Evolutionary conservation across 148 eudicot species (phyloP), one percentile per base, ranked within the genome.

Genomic region (Persicaria maculosa): DNA sequence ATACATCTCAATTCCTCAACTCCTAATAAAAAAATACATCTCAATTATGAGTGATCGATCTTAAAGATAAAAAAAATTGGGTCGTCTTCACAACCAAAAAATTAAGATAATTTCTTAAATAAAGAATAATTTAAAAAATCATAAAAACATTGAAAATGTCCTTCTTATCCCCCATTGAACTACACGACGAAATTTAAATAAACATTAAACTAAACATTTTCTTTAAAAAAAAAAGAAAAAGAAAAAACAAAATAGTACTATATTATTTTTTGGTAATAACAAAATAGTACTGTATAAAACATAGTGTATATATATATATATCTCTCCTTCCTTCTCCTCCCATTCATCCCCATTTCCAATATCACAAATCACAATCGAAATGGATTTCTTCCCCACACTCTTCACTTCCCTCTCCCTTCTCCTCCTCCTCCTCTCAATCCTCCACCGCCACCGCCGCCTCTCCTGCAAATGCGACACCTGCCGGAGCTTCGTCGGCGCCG

Each of bases 381-480:
- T 62, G 68, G 68, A 62, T 11, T 62, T 62, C 36, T 17, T 25
- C 68, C 44, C 54, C 79, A 69, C 31, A 10, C 72, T 69, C 50
- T 47, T 48, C 43, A 46, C 36, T 12, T 57, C 47, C 61, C 68
- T 50, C 50, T 7, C 75, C 74, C 47, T 25, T 5, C 4, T 78
- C 7, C 67, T 76, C 67, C 50, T 55, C 8, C 48, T 83, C 46
- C 14, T 80, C 40, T 65, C 68, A 50, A 61, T 77, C 76, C 48
- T 68, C 40, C 0, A 68, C 14, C 55, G 72, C 59, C 10, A 47
- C 15, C 53, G 25, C 46, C 71, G 69, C 17, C 83, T 80, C 7
- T 50, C 68, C 14, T 88, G 92, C 76, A 74, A 79, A 12, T 88
- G 92, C 50, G 86, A 86, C 15, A 74, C 78, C 9, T 88, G 92